Conservation (phyloP, 306 rosid species). For the Hippophae tibetana region DNA sequence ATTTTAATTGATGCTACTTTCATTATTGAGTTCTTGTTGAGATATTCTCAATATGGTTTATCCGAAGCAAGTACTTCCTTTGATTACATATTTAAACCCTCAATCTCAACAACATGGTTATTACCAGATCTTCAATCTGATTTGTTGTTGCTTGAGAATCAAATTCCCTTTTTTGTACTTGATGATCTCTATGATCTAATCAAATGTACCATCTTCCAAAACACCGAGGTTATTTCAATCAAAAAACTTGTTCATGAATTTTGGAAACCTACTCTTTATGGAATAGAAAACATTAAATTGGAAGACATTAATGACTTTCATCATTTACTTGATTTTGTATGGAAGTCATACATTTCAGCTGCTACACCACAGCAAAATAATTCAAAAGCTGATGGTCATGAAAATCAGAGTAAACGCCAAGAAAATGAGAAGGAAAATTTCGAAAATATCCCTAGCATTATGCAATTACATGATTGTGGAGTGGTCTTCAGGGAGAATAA, state of each 20-base stretch:
- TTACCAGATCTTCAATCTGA: not conserved
- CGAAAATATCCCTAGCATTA: constrained; percentile 10
- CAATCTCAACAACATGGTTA: not conserved
- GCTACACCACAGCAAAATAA: too few species aligned
- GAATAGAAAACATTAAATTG: too few species aligned
- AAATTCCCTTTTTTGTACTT: constrained; percentile 25
- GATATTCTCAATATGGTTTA: not conserved
- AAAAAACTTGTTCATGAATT: not conserved
- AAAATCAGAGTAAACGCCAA: too few species aligned
- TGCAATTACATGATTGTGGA: constrained; percentile 14
- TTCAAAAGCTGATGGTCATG: too few species aligned
- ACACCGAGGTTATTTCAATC: not conserved
- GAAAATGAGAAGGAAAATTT: not conserved
- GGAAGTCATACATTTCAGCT: too few species aligned
- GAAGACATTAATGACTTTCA: too few species aligned
- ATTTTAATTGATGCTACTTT: constrained; percentile 21
- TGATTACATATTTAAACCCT: not conserved
- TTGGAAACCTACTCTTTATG: not conserved
- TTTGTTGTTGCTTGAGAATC: constrained; percentile 29
- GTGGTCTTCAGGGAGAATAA: not conserved
- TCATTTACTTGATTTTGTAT: too few species aligned
- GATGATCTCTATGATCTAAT: not conserved
- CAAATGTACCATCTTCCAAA: not conserved
- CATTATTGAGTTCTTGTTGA: constrained; percentile 13
- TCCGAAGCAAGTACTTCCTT: too few species aligned